phyloP scores from a whole-genome alignment of 208 protist species.

The Zelonia costaricensis region DNA sequence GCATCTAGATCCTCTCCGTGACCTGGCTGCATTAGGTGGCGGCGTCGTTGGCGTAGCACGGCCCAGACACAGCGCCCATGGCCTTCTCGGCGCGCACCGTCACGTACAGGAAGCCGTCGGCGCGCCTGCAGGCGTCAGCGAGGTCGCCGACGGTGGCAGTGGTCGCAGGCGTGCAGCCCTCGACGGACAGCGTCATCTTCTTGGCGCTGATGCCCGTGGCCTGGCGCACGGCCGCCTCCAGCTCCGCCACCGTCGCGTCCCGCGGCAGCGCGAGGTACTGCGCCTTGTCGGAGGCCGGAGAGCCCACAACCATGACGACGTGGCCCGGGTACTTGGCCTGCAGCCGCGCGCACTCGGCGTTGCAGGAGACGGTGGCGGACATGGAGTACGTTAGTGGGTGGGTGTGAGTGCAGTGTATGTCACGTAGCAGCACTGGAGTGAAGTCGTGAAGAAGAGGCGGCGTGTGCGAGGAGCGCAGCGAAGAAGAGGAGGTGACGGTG shows the following conservation, averaged over 20 bases:
- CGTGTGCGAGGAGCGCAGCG: no score
- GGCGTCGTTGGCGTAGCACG: no score
- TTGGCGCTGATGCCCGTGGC: not conserved
- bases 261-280: slow-evolving; percentile 1
- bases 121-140: slow-evolving; percentile 11
- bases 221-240: slow-evolving; percentile 14
- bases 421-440: no score
- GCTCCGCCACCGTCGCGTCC: slow-evolving; percentile 3
- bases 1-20: no score
- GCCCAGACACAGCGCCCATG: no score
- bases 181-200: slow-evolving; percentile 20
- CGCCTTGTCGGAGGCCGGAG: not conserved
- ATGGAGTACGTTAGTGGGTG: no score
- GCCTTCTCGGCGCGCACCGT: slow-evolving; percentile 11
- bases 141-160: slow-evolving; percentile 12
- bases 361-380: no score
- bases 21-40: no score
- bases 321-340: not conserved
- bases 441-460: no score
- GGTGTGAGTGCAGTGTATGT: no score
- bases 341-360: not conserved
- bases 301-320: not conserved
- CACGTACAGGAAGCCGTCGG: slow-evolving; percentile 19
- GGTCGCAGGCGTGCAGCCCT: slow-evolving; percentile 21
- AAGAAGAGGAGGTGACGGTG: no score